Evolutionary conservation across 1,284 basidiomycete genomes (phyloP).

Genomic region (Cryptococcus sp.): DNA sequence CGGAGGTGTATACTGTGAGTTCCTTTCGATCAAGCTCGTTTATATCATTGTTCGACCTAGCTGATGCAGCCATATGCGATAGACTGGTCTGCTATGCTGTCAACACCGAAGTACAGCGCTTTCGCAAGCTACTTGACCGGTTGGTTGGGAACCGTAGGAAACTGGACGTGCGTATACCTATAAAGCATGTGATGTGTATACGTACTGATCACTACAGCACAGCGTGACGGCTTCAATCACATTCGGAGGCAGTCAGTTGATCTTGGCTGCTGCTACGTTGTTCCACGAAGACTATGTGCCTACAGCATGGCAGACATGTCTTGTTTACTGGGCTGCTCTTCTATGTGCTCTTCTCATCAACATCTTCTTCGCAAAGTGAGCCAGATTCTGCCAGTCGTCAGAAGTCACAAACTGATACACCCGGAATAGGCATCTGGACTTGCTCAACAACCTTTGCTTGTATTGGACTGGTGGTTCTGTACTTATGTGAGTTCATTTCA

Average conservation of each 20-base stretch:
- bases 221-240: constrained; percentile 56
- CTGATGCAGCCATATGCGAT: neutral
- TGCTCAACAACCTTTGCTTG: constrained; percentile 51
- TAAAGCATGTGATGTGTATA: neutral
- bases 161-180: constrained; percentile 51
- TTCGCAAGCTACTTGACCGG: constrained; percentile 55
- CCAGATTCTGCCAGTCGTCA: neutral
- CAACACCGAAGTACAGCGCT: constrained; percentile 53
- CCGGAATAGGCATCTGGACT: constrained; percentile 42
- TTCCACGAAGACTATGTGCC: constrained; percentile 53
- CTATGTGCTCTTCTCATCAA: constrained; percentile 51
- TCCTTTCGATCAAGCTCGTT: neutral
- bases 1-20: constrained; percentile 55
- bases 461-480: constrained; percentile 55
- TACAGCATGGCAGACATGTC: constrained; percentile 52
- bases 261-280: constrained; percentile 55
- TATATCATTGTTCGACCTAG: neutral
- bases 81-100: constrained; percentile 55
- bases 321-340: constrained; percentile 55
- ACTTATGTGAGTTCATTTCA: constrained; percentile 42
- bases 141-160: constrained; percentile 56
- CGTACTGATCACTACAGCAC: constrained; percentile 7
- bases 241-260: constrained; percentile 56
- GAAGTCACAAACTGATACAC: neutral
- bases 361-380: constrained; percentile 48